Base-by-base conservation (phyloP, 495 filamentous ascomycete genomes). In the Aspergillus homomorphus region DNA sequence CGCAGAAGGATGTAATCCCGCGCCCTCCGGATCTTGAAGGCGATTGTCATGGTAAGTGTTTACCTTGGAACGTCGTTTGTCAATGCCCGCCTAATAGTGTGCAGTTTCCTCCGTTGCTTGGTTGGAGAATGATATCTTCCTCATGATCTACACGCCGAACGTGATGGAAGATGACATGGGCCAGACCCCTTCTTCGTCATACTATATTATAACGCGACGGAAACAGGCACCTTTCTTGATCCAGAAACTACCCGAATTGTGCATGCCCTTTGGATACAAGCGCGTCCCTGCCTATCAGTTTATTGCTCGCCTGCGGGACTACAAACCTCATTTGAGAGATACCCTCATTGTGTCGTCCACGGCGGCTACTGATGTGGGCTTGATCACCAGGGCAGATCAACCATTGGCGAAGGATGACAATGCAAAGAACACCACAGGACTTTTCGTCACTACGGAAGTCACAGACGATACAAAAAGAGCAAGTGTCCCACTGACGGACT, bases 101-200 rank as follows among this genome's bases (percentile, higher is more conserved):
- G 18, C 64, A 92, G 90, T 96, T 6, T 90, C 91, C n/a, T 87
- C 89, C 12, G 77, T 98, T 51, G 78, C 78, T 26, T 99, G 95
- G 95, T 79, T 98, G 5, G 89, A 92, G 66, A 96, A 94, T 60
- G 73, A 95, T 69, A 70, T 93, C 10, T 96, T 98, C 67, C 77
- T 97, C 22, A 78, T 84, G 41, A 82, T 89, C 15, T 87, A 96
- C 69, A 92, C 86, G 7, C 82, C 87, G 4, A 80, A 81, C 48
- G 65, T 80, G 45, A 73, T 77, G 8, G 82, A 86, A 51, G 80
- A 80, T 59, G 77, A 80, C 26, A 75, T 74, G 55, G 80, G 73
- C 3, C 48, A 56, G 51, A 71, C 78, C 45, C 83, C 83, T 6
- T 71, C 79, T 10, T 88, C 90, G 0, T 79, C 78, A 7, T 94